A percentile compares a stretch with the other conserved stretches of the same genome.
Evolutionary conservation across 331 rosid genomes (phyloP).

Genomic region (Malus hybrid): DNA sequence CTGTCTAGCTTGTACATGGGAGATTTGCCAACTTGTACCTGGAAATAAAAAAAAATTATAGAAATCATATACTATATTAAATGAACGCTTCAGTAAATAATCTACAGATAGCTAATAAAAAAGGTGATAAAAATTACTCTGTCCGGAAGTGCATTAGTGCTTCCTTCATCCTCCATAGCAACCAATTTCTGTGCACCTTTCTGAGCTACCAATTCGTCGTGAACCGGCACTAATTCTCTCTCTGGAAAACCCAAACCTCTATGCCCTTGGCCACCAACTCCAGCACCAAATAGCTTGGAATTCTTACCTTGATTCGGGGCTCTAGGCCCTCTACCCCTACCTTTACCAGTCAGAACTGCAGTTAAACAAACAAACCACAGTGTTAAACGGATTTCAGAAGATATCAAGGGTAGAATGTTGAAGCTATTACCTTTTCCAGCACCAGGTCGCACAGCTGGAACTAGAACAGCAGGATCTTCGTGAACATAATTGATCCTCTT

Average conservation of each 20-base stretch:
- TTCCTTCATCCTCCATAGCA: constrained; percentile 27
- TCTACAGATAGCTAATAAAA: neutral
- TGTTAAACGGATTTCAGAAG: neutral
- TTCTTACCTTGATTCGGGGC: constrained; percentile 34
- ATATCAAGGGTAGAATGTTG: neutral
- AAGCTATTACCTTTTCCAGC: constrained; percentile 18
- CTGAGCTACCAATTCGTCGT: constrained; percentile 20
- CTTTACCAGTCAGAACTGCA: constrained; percentile 25
- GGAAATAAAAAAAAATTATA: neutral
- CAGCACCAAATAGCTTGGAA: constrained; percentile 19
- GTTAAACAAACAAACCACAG: neutral
- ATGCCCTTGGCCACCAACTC: constrained; percentile 20
- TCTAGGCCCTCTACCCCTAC: constrained; percentile 32
- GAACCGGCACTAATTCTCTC: constrained; percentile 22
- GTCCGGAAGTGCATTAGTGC: constrained; percentile 29
- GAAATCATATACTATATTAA: neutral
- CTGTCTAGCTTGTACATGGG: constrained; percentile 28
- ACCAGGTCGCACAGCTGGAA: constrained; percentile 28
- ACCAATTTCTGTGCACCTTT: constrained; percentile 27
- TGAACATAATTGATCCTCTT: constrained; percentile 32
- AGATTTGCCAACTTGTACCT: constrained; percentile 30
- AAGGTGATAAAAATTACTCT: constrained; percentile 12
- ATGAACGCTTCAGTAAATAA: neutral
- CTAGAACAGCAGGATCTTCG: constrained; percentile 28
- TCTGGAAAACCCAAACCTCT: constrained; percentile 15